Base-by-base conservation (phyloP, 169 alveolate species). In the Cytauxzoon felis region DNA sequence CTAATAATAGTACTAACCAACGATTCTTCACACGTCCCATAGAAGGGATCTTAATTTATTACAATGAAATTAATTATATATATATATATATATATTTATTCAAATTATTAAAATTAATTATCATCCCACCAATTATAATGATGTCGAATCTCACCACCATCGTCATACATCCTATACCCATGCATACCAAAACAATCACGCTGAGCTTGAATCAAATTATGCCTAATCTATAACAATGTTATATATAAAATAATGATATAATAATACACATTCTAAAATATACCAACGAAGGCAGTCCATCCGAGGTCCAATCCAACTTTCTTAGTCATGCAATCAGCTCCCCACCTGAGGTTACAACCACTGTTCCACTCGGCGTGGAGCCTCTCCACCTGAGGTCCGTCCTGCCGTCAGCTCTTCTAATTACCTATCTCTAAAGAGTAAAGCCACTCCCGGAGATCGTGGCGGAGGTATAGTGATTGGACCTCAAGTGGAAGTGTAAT, bases 151-250 rank as follows among this genome's bases (percentile, higher is more conserved):
- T n/a, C n/a, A 21, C 93, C 93, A n/a, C 73, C 87, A 19, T 47
- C 54, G 66, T 81, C 92, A 5, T 29, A 62, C 50, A 90, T 68
- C 32, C 70, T 75, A 75, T 81, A 90, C 29, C 85, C 66, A 71
- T 90, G 95, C 4, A 93, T 64, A 11, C 95, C 95, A 60, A 90
- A 90, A 59, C 47, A 82, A 70, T 90, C 95, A 27, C 95, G 70
- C 48, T 90, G 95, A 16, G 93, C 95, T 52, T 90, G 95, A 9
- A 88, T 81, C 51, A 90, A 79, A 66, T 88, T 48, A 70, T 70
- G 50, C 78, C 91, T 65, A 68, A 64, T 48, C 70, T 58, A 43
- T 21, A 18, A 7, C 63, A 52, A 26, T 21, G 33, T 1, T 11
- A 9, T n/a, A n/a, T n/a, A n/a, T n/a, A n/a, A n/a, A n/a, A n/a